Evolutionary conservation across 2,329 filamentous ascomycete genomes (phyloP).

Genomic region (Nothophaeocryptopus gaeumannii): DNA sequence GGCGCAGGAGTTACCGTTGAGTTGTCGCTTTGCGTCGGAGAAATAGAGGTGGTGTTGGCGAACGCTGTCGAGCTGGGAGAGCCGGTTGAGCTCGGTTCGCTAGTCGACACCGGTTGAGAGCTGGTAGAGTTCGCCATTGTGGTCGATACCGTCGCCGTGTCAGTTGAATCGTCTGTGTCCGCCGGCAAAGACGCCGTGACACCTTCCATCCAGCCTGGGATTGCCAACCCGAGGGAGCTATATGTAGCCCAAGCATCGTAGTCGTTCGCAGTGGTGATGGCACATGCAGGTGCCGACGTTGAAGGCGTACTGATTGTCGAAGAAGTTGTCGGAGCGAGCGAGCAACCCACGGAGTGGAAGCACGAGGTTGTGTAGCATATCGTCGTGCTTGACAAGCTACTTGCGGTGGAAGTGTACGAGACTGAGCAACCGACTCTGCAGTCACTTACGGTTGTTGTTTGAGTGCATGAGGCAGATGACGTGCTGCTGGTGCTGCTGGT

Average conservation of each 20-base stretch:
- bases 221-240: slow-evolving; percentile 5
- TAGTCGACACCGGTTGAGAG: too few species aligned
- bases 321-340: slow-evolving; percentile 3
- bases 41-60: not conserved
- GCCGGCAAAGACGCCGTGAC: slow-evolving; percentile 2
- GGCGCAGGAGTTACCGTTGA: slow-evolving; percentile 1
- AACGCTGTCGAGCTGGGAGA: not conserved
- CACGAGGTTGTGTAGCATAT: slow-evolving; percentile 13
- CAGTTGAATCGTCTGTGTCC: not conserved
- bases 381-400: slow-evolving; percentile 8
- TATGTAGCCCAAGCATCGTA: slow-evolving; percentile 14
- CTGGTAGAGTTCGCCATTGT: not conserved
- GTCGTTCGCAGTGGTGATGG: not conserved
- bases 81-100: not conserved
- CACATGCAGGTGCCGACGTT: slow-evolving; percentile 2
- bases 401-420: slow-evolving; percentile 5
- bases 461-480: slow-evolving; percentile 6
- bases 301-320: slow-evolving; percentile 6
- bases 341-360: slow-evolving; percentile 7
- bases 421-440: slow-evolving; percentile 13
- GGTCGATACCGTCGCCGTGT: not conserved
- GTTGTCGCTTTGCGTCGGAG: not conserved
- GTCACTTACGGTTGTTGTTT: slow-evolving; percentile 11
- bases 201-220: slow-evolving; percentile 10
- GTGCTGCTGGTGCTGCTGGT: not conserved